Base-by-base conservation (phyloP, 345 rosid species). In the Excoecaria agallocha region DNA sequence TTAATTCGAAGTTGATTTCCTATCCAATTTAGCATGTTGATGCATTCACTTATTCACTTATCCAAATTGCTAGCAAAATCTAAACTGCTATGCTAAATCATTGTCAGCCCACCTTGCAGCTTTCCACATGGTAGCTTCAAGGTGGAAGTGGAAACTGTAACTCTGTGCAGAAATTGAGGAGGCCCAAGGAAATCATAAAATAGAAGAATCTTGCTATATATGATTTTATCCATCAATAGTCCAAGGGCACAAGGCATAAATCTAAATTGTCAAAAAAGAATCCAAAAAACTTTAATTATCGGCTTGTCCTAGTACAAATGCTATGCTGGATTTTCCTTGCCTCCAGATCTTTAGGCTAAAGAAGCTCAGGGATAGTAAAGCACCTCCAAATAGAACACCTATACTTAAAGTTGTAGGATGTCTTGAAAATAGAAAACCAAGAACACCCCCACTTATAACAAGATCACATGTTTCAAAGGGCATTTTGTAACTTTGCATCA, bases 241-340 rank as follows among this genome's bases (percentile, higher is more conserved):
- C 16, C 41, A 54, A 57, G 43, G 64, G 8, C 43, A 39, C 17
- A 68, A 19, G 48, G 56, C 19, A 71, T 56, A 5, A n/a, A n/a
- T n/a, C n/a, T 11, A 12, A 12, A 25, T 24, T 6, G 46, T 48
- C 24, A 59, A 13, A 43, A 30, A 46, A 25, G 15, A 46, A 30
- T 58, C 24, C 17, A 71, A 57, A 43, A 13, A 22, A 65, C 4
- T 48, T 48, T 43, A 64, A 62, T 55, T 87, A 95, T 97, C 97
- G 70, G 94, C 94, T 89, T 95, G 98, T 65, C 98, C 98, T 25
- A 95, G 78, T 39, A 95, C 94, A 79, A 84, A 89, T 46, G 94
- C 98, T 69, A 93, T 78, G 80, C 91, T 89, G 74, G 99, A 95
- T 77, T 95, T 90, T 73, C 98, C 99, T 81, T 85, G 83, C 78